Evolutionary conservation across 2,329 filamentous ascomycete genomes (phyloP).

Genomic region (Monilinia laxa): DNA sequence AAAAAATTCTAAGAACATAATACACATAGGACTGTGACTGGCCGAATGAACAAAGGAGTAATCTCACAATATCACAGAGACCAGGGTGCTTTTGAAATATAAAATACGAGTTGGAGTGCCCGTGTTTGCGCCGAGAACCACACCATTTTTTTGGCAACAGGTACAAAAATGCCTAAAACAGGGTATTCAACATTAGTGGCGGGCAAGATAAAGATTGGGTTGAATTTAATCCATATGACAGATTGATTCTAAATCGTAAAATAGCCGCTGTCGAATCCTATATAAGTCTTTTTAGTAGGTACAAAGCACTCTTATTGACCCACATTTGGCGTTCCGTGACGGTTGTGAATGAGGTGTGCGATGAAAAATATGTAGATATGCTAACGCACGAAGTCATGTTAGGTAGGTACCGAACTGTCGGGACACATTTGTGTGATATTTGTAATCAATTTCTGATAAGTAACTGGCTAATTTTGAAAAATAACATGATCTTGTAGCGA

Average conservation of each 20-base stretch:
- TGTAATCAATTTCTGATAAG: neutral
- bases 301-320: neutral
- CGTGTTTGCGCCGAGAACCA: neutral
- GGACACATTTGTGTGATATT: neutral
- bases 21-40: neutral
- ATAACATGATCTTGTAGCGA: neutral
- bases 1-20: neutral
- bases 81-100: neutral
- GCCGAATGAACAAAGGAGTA: neutral
- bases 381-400: neutral
- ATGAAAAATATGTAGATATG: neutral
- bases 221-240: neutral
- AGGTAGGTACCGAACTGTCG: neutral
- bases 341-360: neutral
- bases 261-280: too few species aligned
- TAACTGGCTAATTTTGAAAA: neutral
- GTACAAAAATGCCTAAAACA: too few species aligned
- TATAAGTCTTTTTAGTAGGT: too few species aligned
- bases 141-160: too few species aligned
- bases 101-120: neutral
- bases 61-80: neutral
- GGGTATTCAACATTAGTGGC: too few species aligned
- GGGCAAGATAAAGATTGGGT: neutral
- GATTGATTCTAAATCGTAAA: neutral
- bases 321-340: neutral